phyloP scores from a whole-genome alignment of 768 basidiomycete species.

The Chalciporus sphaerocephalus region DNA sequence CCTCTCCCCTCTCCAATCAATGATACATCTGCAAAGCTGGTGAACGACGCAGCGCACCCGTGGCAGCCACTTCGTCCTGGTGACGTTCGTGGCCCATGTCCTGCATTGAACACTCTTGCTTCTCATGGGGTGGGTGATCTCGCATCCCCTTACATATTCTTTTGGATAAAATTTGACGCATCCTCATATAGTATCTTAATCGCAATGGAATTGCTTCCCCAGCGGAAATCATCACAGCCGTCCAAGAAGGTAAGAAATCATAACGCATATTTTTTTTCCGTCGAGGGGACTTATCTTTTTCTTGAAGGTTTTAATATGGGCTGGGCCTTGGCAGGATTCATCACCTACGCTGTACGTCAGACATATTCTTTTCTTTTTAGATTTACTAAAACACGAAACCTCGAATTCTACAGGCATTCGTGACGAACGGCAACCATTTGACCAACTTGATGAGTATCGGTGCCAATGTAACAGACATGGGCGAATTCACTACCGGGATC shows the following conservation, averaged over 20 bases:
- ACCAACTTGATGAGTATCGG: constrained; percentile 28
- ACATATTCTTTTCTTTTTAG: neutral
- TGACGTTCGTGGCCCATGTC: constrained; percentile 26
- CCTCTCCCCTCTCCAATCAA: constrained; percentile 21
- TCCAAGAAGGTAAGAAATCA: constrained; percentile 15
- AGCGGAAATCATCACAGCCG: constrained; percentile 21
- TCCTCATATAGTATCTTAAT: constrained; percentile 13
- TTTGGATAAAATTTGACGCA: neutral
- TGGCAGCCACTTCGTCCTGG: constrained; percentile 10
- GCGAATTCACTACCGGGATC: constrained; percentile 15
- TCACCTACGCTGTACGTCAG: constrained; percentile 21
- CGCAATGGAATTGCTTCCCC: constrained; percentile 19
- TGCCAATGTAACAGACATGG: constrained; percentile 16
- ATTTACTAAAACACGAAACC: neutral
- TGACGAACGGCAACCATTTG: constrained; percentile 27
- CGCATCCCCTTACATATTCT: neutral
- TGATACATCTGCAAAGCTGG: constrained; percentile 22
- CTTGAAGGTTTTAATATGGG: constrained; percentile 25
- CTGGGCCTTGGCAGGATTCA: constrained; percentile 16
- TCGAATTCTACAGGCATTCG: constrained; percentile 14
- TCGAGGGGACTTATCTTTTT: neutral
- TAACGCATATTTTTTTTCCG: too few relatives aligned
- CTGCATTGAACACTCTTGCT: constrained; percentile 24
- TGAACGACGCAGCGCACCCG: constrained; percentile 18
- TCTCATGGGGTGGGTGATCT: constrained; percentile 22